Base-by-base conservation (phyloP, 2,329 filamentous ascomycete genomes). In the Xenoacremonium recifei region DNA sequence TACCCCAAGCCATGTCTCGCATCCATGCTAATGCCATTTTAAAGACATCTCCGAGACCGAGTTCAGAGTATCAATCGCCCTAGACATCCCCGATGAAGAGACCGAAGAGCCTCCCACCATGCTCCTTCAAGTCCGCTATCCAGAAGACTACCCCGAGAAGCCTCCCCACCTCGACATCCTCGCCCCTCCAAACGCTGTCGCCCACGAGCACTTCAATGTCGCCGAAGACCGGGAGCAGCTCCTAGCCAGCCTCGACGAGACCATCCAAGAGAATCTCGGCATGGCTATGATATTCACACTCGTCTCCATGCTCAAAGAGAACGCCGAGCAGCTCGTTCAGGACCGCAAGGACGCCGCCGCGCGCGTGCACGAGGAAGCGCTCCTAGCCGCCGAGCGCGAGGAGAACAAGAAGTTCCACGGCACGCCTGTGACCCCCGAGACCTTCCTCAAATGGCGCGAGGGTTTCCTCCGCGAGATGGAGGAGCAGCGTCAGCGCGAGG, bases 241-340 rank as follows among this genome's bases (percentile, higher is more conserved):
- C 12, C 78, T 97, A 13, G 74, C 82, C 37, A 77, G 79, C 2
- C 73, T 97, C 11, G 67, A 81, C 29, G 82, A 85, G 13, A 87
- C 85, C 1, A 86, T 96, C 25, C 84, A 93, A 63, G 93, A 99
- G 66, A 97, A 91, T 55, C 70, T 97, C 45, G 93, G 93, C 49
- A 97, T 97, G 85, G 88, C 90, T 41, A 99, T 99, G 93, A 73
- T 99, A 2, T 99, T 97, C 68, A 89, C 92, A 0, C 72, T 99
- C 18, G 86, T 95, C 40, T 89, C 87, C 12, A 82, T 86, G 0
- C 71, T 99, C 46, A 97, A 96, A 63, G 93, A 99, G 45, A 77
- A 80, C 38, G 92, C 91, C n/a, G 93, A 99, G 71, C 77, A 84
- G 54, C 77, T 99, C 44, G 82, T 97, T 53, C 68, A 76, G 13